These are phyloP conservation scores for Effrenium voratum DNA, from an alignment of 73 alveolate species.

Conservation along the genomic window DNA sequence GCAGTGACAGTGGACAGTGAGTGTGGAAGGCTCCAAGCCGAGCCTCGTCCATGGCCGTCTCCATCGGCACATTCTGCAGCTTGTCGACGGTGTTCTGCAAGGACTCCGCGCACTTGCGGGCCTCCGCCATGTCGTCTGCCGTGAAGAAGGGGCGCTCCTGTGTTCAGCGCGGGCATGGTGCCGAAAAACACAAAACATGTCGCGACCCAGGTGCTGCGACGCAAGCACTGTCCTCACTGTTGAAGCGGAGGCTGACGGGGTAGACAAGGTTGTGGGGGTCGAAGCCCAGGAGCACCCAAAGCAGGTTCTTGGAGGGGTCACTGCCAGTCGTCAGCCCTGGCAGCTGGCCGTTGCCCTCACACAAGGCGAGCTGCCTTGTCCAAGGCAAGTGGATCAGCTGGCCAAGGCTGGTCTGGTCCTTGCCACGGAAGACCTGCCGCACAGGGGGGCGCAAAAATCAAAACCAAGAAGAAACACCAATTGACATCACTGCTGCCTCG, in stretches of 20 bases:
- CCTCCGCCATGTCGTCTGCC: neutral
- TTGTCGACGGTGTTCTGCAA: neutral
- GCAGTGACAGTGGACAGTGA: too few relatives aligned
- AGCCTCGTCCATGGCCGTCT: too few relatives aligned
- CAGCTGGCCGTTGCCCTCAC: neutral
- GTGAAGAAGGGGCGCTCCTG: constrained; percentile 27
- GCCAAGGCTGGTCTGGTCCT: neutral
- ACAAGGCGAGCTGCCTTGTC: neutral
- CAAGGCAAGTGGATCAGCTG: constrained; percentile 6
- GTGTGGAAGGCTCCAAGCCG: too few relatives aligned
- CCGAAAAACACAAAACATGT: neutral
- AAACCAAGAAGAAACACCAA: too few relatives aligned
- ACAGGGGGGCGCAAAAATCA: too few relatives aligned
- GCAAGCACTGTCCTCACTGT: neutral
- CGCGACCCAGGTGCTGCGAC: neutral
- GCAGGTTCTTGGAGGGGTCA: neutral
- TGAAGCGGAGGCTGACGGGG: neutral
- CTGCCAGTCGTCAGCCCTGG: neutral
- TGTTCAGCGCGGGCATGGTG: neutral
- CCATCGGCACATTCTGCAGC: too few relatives aligned
- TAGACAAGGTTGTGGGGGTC: neutral
- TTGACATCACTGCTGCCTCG: too few relatives aligned
- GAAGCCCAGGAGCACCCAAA: constrained; percentile 27
- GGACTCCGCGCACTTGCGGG: neutral
- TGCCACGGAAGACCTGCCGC: too few relatives aligned